phyloP scores from a whole-genome alignment of 2,329 filamentous ascomycete genomes.

The Leptographium galeiforme region DNA sequence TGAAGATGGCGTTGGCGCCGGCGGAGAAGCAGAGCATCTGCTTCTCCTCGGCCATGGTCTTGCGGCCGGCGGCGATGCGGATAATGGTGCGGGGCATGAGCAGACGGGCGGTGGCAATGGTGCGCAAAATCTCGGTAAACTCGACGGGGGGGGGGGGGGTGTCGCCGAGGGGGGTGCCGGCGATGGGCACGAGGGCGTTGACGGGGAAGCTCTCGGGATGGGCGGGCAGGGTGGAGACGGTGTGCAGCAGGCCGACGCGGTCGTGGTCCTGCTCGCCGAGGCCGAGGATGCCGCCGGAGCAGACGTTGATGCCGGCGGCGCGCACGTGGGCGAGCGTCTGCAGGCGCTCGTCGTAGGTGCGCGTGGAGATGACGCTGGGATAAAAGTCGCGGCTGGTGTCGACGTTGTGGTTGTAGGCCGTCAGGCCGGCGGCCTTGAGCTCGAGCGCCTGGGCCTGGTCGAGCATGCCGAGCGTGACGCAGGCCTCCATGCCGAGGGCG shows the following conservation, averaged over 20 bases:
- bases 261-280: conserved; percentile 68
- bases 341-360: conserved; percentile 76
- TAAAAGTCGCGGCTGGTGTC: conserved; percentile 87
- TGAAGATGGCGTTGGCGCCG: conserved; percentile 89
- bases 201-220: conserved; percentile 89
- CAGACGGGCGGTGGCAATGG: conserved; percentile 70
- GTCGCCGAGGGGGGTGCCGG: conserved; percentile 74
- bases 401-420: conserved; percentile 89
- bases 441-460: conserved; percentile 67
- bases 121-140: conserved; percentile 68
- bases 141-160: conserved; percentile 55
- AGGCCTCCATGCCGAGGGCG: conserved; percentile 75
- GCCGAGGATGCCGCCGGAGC: conserved; percentile 78
- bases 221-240: conserved; percentile 62
- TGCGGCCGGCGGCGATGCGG: conserved; percentile 71
- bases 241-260: conserved; percentile 71
- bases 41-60: conserved; percentile 76
- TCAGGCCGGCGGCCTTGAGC: conserved; percentile 71
- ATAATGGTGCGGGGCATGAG: conserved; percentile 80
- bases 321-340: conserved; percentile 68
- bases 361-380: conserved; percentile 71
- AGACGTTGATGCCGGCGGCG: conserved; percentile 79
- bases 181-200: conserved; percentile 82
- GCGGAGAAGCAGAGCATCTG: conserved; percentile 83
- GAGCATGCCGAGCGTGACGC: conserved; percentile 91